Evolutionary conservation across 2,329 filamentous ascomycete genomes (phyloP), one percentile per base, ranked within the genome.

Genomic region (Phaeosphaeriaceae sp.): DNA sequence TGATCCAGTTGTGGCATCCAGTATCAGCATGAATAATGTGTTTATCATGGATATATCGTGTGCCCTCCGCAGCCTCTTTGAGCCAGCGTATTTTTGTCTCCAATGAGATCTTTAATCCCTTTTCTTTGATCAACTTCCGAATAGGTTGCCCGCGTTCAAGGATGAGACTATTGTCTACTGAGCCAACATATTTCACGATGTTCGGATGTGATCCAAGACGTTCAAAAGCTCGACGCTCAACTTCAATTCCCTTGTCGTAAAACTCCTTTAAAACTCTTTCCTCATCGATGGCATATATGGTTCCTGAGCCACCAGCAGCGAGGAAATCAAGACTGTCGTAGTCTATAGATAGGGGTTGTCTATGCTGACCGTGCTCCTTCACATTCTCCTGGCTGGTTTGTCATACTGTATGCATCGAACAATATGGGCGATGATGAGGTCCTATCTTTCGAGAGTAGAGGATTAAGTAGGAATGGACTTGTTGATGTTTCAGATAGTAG

Each of bases 331-430:
- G 32, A 41, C 20, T 32, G 18, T 46, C 6, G 42, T 43, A 42
- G 38, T 42, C 38, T 37, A 43, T 43, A 36, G 34, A 17, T 34
- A 9, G 6, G 23, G 23, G 23, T 26, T 11, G 3, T 12, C 12
- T 13, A 33, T 33, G 30, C 6, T 33, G 30, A 6, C 7, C 18
- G 9, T 17, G 16, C 6, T 16, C 5, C 11, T 12, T 20, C 34
- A 16, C 15, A 20, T 61, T 52, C 58, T 12, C 35, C 56, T 39
- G 23, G n/a, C n/a, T n/a, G n/a, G n/a, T n/a, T n/a, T n/a, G n/a
- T n/a, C n/a, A n/a, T n/a, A n/a, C n/a, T n/a, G n/a, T n/a, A n/a
- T n/a, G n/a, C n/a, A n/a, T n/a, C n/a, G n/a, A n/a, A n/a, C n/a
- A n/a, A n/a, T n/a, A n/a, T n/a, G n/a, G n/a, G n/a, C n/a, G n/a